phyloP scores from a whole-genome alignment of 2,329 filamentous ascomycete species.

The Ceratocystis lukuohia region DNA sequence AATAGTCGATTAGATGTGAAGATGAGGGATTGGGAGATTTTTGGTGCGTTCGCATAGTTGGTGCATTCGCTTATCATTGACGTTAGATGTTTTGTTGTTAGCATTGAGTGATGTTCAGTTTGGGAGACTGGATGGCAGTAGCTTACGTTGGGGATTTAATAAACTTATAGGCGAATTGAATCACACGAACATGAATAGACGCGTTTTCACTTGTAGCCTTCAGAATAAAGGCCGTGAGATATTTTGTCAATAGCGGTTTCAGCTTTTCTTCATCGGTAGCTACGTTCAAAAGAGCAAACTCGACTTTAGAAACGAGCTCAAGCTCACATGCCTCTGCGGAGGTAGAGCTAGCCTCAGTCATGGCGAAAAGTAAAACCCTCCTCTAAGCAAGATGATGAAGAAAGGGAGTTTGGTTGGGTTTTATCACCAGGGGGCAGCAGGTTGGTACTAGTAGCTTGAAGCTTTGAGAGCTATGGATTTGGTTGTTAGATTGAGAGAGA shows the following conservation, averaged over 20 bases:
- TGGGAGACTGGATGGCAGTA: not conserved
- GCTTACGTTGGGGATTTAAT: conserved; percentile 38
- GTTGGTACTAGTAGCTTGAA: too few relatives aligned
- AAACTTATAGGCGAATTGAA: conserved; percentile 39
- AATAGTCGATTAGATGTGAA: too few relatives aligned
- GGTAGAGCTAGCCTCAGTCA: conserved; percentile 24
- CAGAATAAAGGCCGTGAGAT: too few relatives aligned
- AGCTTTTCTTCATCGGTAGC: conserved; percentile 77
- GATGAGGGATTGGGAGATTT: too few relatives aligned
- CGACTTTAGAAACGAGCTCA: conserved; percentile 69
- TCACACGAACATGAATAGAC: conserved; percentile 62
- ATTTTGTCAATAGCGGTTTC: conserved; percentile 59
- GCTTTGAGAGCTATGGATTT: too few relatives aligned
- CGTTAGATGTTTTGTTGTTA: not conserved
- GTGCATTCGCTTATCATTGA: too few relatives aligned
- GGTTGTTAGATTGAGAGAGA: too few relatives aligned
- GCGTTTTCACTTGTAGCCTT: conserved; percentile 33
- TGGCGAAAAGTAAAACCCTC: conserved; percentile 21
- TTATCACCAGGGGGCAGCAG: too few relatives aligned
- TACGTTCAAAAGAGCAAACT: conserved; percentile 64
- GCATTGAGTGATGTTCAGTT: not conserved
- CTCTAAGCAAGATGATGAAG: too few relatives aligned
- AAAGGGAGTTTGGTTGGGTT: too few relatives aligned
- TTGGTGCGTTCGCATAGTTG: too few relatives aligned
- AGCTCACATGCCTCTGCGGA: conserved; percentile 58